Conservation (phyloP, 768 basidiomycete species). For the Stropharia rugosoannulata region DNA sequence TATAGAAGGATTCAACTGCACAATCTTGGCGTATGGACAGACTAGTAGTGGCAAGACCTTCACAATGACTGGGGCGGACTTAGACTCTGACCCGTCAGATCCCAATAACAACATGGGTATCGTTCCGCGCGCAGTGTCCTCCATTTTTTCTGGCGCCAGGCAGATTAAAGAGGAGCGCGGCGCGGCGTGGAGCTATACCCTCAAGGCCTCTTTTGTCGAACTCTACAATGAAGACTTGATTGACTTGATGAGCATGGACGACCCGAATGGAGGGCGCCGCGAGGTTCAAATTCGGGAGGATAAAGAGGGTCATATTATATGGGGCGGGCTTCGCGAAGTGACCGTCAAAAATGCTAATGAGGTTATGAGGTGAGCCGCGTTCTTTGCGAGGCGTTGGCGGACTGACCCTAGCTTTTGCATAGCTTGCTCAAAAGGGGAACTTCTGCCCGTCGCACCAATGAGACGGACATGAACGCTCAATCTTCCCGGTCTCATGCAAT, state of each 20-base stretch:
- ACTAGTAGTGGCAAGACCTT: constrained; percentile 97
- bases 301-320: constrained; percentile 94
- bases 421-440: constrained; percentile 90
- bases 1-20: constrained; percentile 94
- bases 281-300: constrained; percentile 97
- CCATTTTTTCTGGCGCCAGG: constrained; percentile 78
- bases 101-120: constrained; percentile 88
- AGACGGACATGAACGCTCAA: constrained; percentile 99
- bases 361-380: constrained; percentile 81
- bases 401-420: constrained; percentile 12
- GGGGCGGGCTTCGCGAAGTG: constrained; percentile 94
- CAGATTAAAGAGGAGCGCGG: constrained; percentile 77
- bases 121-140: constrained; percentile 89
- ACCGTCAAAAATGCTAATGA: constrained; percentile 80
- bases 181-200: constrained; percentile 69
- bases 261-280: constrained; percentile 61
- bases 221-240: constrained; percentile 99
- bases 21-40: constrained; percentile 96
- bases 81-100: constrained; percentile 84
- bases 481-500: constrained; percentile 98
- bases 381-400: constrained; percentile 10
- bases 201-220: constrained; percentile 95
- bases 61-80: constrained; percentile 95
- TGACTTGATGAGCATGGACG: constrained; percentile 83
- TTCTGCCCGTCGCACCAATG: constrained; percentile 88